A percentile compares a stretch with the other conserved stretches of the same genome.
phyloP scores from a whole-genome alignment of 2,329 filamentous ascomycete species.

The Colletotrichum sp. region DNA sequence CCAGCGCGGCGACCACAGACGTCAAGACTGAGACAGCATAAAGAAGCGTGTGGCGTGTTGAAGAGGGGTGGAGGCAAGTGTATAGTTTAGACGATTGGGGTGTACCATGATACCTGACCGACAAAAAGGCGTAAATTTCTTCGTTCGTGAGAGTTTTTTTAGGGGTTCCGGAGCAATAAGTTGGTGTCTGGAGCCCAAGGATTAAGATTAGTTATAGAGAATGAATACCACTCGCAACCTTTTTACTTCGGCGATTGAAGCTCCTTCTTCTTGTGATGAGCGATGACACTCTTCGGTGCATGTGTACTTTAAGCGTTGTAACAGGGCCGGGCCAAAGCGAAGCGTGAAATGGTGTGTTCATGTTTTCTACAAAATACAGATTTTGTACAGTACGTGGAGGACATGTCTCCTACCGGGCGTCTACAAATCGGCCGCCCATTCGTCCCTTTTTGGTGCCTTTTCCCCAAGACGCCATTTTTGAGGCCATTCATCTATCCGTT shows the following conservation, averaged over 20 bases:
- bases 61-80: neutral
- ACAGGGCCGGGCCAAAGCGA: neutral
- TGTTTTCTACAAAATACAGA: constrained; percentile 18
- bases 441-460: neutral
- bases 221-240: constrained; percentile 10
- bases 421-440: neutral
- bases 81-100: constrained; percentile 19
- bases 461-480: neutral
- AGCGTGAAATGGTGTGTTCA: constrained; percentile 12
- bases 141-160: constrained; percentile 11
- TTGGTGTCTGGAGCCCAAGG: constrained; percentile 4
- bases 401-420: neutral
- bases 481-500: neutral
- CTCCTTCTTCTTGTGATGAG: neutral
- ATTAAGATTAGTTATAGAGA: constrained; percentile 16
- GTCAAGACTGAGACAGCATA: constrained; percentile 3
- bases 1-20: neutral
- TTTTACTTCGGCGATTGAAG: neutral
- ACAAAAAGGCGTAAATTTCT: constrained; percentile 21
- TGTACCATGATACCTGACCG: constrained; percentile 22
- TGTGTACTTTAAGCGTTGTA: neutral
- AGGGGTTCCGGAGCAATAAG: constrained; percentile 7
- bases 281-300: neutral
- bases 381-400: constrained; percentile 16
- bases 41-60: neutral